Conservation (phyloP, 139 green algal genomes). For the Auxenochlorella pyrenoidosa region DNA sequence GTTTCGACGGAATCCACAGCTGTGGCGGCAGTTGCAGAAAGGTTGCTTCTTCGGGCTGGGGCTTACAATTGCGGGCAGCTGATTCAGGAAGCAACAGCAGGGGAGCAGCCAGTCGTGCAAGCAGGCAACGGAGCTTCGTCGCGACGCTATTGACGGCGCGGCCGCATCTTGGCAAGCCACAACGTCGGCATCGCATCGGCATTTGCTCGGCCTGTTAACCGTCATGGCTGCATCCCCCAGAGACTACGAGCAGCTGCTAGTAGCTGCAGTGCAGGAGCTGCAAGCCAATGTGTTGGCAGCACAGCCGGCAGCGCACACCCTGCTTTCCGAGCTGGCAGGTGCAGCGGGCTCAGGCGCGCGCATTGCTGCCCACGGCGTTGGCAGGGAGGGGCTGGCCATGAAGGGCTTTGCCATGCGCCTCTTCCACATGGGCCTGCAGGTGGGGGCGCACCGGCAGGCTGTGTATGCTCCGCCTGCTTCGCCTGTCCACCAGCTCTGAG, state of each 20-base stretch:
- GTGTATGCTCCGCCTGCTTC: neutral
- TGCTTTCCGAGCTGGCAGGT: no score
- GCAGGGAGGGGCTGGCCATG: constrained; percentile 37
- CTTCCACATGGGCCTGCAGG: constrained; percentile 35
- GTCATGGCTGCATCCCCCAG: neutral
- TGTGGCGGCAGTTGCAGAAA: no score
- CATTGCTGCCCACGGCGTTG: constrained; percentile 23
- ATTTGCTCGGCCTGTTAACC: neutral
- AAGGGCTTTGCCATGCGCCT: constrained; percentile 34
- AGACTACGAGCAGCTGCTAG: neutral
- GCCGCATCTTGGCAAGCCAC: neutral
- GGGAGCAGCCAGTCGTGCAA: no score
- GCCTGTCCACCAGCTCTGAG: neutral
- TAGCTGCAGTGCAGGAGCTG: neutral
- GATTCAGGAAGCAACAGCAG: no score
- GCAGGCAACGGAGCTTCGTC: no score
- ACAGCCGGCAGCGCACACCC: neutral
- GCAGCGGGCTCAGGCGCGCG: no score
- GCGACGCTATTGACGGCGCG: no score
- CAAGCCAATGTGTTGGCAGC: neutral
- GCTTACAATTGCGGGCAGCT: no score
- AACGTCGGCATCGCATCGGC: neutral
- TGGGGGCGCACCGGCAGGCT: neutral
- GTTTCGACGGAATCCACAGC: no score
- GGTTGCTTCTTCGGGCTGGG: no score